Evolutionary conservation across 345 rosid species (phyloP).

Genomic region (Lepidium didymum): DNA sequence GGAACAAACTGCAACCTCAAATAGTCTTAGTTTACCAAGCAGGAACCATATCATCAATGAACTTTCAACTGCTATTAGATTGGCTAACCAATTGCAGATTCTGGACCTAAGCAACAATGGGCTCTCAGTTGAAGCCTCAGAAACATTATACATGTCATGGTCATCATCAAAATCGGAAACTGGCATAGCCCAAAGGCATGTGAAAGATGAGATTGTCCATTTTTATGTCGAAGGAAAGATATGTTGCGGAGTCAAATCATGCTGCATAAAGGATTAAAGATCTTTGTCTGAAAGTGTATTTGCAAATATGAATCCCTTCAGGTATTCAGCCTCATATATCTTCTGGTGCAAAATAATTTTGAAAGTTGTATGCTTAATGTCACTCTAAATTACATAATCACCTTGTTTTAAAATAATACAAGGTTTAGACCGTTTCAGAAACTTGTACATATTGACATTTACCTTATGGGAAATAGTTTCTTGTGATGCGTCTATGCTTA

Average conservation of each 20-base stretch:
- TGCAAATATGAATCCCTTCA: not conserved
- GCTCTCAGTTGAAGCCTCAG: conserved; percentile 38
- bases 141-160: conserved; percentile 58
- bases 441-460: not conserved
- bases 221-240: conserved; percentile 42
- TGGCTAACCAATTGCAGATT: conserved; percentile 52
- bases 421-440: not conserved
- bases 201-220: conserved; percentile 49
- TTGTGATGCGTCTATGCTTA: not conserved
- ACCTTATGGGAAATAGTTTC: not conserved
- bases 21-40: conserved; percentile 29
- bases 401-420: not conserved
- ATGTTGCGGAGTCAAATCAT: conserved; percentile 56
- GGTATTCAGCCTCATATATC: not conserved
- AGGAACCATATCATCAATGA: conserved; percentile 36
- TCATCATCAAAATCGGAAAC: conserved; percentile 53
- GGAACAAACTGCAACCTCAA: conserved; percentile 37
- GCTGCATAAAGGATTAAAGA: conserved; percentile 66
- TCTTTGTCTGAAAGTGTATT: not conserved
- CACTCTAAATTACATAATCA: not conserved
- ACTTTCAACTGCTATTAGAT: conserved; percentile 53
- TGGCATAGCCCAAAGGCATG: conserved; percentile 46
- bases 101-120: conserved; percentile 75
- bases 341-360: not conserved
- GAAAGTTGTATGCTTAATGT: not conserved